phyloP scores from a whole-genome alignment of 1,284 basidiomycete species.

The Pyrrhoderma noxium region DNA sequence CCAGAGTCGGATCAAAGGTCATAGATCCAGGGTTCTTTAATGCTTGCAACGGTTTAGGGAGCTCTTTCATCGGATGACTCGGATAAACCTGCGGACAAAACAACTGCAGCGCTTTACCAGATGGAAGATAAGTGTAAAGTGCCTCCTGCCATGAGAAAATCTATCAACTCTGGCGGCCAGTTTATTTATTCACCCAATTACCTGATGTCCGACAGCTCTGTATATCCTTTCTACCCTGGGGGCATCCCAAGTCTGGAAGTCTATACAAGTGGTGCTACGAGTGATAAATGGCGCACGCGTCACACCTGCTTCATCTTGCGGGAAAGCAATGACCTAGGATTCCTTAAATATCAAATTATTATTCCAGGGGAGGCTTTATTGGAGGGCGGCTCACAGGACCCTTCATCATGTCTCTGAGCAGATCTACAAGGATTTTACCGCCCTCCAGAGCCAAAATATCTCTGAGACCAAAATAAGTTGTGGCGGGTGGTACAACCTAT shows the following conservation, averaged over 20 bases:
- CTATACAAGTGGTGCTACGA: constrained; percentile 43
- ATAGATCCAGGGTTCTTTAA: constrained; percentile 35
- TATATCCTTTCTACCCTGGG: constrained; percentile 48
- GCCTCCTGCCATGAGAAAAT: constrained; percentile 30
- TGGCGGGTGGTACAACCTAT: constrained; percentile 42
- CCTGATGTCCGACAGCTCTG: constrained; percentile 72
- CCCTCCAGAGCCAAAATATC: constrained; percentile 59
- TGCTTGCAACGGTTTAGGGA: constrained; percentile 19
- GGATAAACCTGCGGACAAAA: constrained; percentile 30
- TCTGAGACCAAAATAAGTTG: constrained; percentile 51
- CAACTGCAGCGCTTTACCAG: constrained; percentile 41
- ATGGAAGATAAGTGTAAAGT: constrained; percentile 37
- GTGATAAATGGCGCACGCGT: constrained; percentile 60
- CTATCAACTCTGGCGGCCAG: too few species aligned
- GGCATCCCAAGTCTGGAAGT: constrained; percentile 55
- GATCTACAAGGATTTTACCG: constrained; percentile 62
- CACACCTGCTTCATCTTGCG: constrained; percentile 38
- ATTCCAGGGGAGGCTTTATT: background rate
- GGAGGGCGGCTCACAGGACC: constrained; percentile 39
- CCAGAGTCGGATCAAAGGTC: constrained; percentile 32
- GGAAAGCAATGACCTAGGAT: constrained; percentile 35
- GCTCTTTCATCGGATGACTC: constrained; percentile 13
- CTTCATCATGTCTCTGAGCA: constrained; percentile 55
- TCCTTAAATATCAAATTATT: background rate
- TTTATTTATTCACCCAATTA: constrained; percentile 23